phyloP scores from a whole-genome alignment of 768 basidiomycete genomes.

The Terana coerulea region DNA sequence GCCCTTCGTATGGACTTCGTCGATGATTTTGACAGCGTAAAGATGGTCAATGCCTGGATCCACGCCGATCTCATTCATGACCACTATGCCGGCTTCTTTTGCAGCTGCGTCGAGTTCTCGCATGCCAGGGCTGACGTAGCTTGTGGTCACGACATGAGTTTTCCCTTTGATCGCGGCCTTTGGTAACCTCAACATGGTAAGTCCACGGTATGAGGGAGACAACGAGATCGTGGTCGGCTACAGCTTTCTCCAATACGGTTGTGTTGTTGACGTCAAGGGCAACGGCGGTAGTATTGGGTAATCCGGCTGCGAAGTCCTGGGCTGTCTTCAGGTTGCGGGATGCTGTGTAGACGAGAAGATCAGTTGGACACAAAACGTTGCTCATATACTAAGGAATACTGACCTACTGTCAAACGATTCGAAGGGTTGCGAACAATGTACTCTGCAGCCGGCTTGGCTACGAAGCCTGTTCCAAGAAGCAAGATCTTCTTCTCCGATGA shows the following conservation, averaged over 20 bases:
- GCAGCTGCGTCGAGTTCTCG: constrained; percentile 76
- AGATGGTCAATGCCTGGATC: constrained; percentile 95
- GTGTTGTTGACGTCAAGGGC: constrained; percentile 79
- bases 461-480: constrained; percentile 91
- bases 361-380: constrained; percentile 5
- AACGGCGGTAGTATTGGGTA: constrained; percentile 68
- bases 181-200: constrained; percentile 84
- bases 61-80: constrained; percentile 97
- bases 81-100: constrained; percentile 85
- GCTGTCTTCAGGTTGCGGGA: constrained; percentile 86
- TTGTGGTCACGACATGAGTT: constrained; percentile 94
- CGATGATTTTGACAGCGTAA: constrained; percentile 91
- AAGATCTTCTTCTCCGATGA: constrained; percentile 76
- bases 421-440: constrained; percentile 80
- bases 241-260: constrained; percentile 69
- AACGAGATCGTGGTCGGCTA: constrained; percentile 88
- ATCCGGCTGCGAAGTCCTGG: constrained; percentile 58
- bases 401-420: constrained; percentile 84
- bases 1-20: constrained; percentile 90
- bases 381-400: constrained; percentile 17
- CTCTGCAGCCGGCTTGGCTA: constrained; percentile 92
- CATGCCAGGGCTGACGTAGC: constrained; percentile 91
- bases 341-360: constrained; percentile 37
- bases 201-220: constrained; percentile 97
- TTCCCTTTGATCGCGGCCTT: constrained; percentile 86